Conservation (phyloP, 257 asterid genomes). For the Solanum bulbocastanum region DNA sequence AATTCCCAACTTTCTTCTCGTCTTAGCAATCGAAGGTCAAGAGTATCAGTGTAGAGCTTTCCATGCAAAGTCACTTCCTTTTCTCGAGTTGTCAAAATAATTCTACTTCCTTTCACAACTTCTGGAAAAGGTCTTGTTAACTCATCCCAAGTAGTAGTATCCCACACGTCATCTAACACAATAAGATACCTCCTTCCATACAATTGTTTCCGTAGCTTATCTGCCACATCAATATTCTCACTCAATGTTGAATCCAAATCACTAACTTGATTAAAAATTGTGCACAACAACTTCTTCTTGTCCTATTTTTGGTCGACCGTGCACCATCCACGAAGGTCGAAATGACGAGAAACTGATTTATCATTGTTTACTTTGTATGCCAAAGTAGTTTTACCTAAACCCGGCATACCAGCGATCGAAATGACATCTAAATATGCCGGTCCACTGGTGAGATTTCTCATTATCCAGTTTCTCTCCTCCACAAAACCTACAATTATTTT, state of each 20-base stretch:
- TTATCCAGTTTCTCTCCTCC: not conserved
- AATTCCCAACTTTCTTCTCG: slow-evolving; percentile 9
- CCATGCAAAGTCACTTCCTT: not conserved
- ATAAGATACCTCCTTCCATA: not conserved
- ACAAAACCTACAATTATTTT: not conserved
- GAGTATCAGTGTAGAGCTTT: not conserved
- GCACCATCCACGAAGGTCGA: not conserved
- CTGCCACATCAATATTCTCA: not conserved
- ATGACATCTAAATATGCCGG: not conserved
- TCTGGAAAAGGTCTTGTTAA: not conserved
- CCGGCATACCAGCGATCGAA: not conserved
- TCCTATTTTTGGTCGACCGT: not conserved
- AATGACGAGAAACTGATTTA: not conserved
- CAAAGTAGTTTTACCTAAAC: not conserved
- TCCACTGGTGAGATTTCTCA: not conserved
- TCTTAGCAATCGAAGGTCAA: not conserved
- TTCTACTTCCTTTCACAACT: not conserved
- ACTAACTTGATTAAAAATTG: not conserved
- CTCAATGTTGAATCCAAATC: not conserved
- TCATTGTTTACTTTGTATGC: not conserved
- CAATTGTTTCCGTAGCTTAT: not conserved
- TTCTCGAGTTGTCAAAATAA: slow-evolving; percentile 1
- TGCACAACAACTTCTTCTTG: not conserved
- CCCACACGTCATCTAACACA: slow-evolving; percentile 16
- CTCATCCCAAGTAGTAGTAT: slow-evolving; percentile 1